Base-by-base conservation (phyloP, 2,329 filamentous ascomycete species). In the Calycina herbarum region DNA sequence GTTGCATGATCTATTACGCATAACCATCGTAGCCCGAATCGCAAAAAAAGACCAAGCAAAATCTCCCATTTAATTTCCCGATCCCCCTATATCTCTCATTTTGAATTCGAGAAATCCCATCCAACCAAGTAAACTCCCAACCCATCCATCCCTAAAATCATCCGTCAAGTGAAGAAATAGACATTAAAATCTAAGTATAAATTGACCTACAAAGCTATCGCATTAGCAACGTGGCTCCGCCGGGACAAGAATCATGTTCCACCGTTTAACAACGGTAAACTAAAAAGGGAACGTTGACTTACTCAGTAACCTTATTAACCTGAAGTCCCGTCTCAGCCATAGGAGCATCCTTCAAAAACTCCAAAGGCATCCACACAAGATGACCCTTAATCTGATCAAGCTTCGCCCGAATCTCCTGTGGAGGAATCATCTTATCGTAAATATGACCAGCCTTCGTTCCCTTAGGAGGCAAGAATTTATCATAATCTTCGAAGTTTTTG, bases 351-450 rank as follows among this genome's bases (percentile, higher is more conserved):
- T 86, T 83, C 75, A 98, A 78, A 76, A 97, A 98, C 57, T 93
- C 86, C 73, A 98, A 77, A n/a, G 93, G 93, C 89, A 97, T 94
- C 92, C 92, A 96, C 6, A 98, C 94, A 51, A 98, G 78, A 80
- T 98, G 94, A 0, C 94, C 94, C 79, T 88, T 89, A 71, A 98
- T 87, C 74, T 89, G 83, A 72, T 93, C 88, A 60, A 98, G 81
- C 77, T 94, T 93, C 70, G 83, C 77, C 17, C 91, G 85, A 6
- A 95, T 87, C 64, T 96, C 89, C 29, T 88, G 82, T 0, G 88
- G 85, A 0, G 91, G 89, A 76, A 90, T 84, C 77, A 90, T 92
- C 66, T 86, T 86, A 76, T 96, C 93, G 73, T 91, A 96, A 66
- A 98, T 83, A 78, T 98, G 95, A 0, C 95, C 94, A 2, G 93